Conservation (phyloP, 768 basidiomycete species). For the Leccinum subgranulosum region DNA sequence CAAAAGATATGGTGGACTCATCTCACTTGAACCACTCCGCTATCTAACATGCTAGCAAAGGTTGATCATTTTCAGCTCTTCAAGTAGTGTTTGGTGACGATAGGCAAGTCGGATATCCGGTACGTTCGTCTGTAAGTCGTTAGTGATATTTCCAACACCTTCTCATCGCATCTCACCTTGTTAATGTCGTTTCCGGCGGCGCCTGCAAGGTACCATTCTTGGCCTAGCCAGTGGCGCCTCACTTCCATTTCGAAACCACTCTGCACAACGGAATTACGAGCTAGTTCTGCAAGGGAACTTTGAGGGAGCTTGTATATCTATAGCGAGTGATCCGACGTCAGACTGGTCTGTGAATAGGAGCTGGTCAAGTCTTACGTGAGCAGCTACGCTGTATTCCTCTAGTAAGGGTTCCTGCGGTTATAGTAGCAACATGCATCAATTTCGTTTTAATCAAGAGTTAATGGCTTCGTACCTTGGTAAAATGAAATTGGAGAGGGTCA, state of each 20-base stretch:
- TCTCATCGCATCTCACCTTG: conserved; percentile 54
- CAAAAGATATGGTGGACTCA: not conserved
- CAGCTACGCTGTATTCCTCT: conserved; percentile 97
- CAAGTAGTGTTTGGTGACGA: conserved; percentile 83
- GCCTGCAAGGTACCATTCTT: conserved; percentile 91
- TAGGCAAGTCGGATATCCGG: conserved; percentile 89
- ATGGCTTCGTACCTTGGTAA: conserved; percentile 75
- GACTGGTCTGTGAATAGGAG: not conserved
- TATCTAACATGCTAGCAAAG: conserved; percentile 13
- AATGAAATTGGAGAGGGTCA: conserved; percentile 95
- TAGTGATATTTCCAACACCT: conserved; percentile 1
- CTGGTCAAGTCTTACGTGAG: conserved; percentile 60
- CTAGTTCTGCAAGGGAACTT: conserved; percentile 91
- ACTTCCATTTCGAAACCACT: conserved; percentile 99
- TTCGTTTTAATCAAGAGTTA: not conserved
- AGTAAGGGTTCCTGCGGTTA: conserved; percentile 76
- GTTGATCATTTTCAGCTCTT: conserved; percentile 74
- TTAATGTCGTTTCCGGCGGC: conserved; percentile 94
- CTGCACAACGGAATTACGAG: conserved; percentile 96
- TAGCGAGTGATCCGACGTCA: not conserved
- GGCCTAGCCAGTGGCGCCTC: conserved; percentile 93
- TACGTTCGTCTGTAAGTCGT: conserved; percentile 78
- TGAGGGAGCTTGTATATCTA: conserved; percentile 97
- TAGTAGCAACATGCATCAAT: not conserved
- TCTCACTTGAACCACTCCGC: not conserved